Base-by-base conservation (phyloP, 257 asterid species). In the Solanum ossicruentum region DNA sequence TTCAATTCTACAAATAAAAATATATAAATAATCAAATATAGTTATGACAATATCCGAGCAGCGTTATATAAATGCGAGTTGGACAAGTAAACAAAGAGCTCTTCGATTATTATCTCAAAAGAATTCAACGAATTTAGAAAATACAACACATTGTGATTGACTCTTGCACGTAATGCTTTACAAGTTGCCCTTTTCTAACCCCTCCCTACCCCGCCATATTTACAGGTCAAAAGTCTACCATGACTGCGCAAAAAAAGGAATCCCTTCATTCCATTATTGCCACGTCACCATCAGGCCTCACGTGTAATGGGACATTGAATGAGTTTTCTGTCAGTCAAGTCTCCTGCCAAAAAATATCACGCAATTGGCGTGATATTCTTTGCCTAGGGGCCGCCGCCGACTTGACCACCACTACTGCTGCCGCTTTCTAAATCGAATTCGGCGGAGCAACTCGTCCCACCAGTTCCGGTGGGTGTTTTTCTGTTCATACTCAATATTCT, bases 401-500 rank as follows among this genome's bases (percentile, higher is more conserved):
- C 10, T 26, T 65, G 72, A 13, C 58, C 58, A 13, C 89, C 21
- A 2, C 73, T 23, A 21, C 71, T 18, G 12, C 80, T 60, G 12
- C 89, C 89, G 12, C 81, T 23, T 72, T 90, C 94, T 26, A 88
- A 86, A 78, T 92, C 94, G 54, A 87, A 82, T 75, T 90, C 91
- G 26, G 85, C 21, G n/a, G 82, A 20, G 77, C 86, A 43, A 60
- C 90, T 91, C 20, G 90, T 85, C 8, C 87, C 90, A 32, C 91
- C 77, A 10, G 84, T 39, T 12, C 85, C 75, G 5, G 82, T 87
- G 28, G 96, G 94, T 1, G 95, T 89, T 70, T 84, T 90, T 52
- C 87, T 91, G 52, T 92, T 93, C 93, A 94, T 89, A 32, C 96
- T 95, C 0, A 94, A 84, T 3, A 93, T 91, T 43, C 95, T 91